Conservation (phyloP, 345 rosid genomes). For the Pistacia vera region DNA sequence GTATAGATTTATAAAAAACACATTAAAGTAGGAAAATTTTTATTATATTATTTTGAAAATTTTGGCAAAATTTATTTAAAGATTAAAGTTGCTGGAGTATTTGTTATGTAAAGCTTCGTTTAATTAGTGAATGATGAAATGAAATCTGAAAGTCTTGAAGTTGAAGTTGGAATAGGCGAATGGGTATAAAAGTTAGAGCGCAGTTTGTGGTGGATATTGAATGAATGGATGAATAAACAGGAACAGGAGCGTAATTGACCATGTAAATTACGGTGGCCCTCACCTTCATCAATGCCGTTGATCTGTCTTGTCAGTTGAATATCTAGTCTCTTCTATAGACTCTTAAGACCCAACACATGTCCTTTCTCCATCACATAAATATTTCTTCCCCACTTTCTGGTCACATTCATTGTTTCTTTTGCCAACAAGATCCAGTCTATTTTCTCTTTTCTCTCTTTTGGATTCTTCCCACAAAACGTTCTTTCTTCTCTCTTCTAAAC, state of each 20-base stretch:
- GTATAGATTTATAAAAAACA: too few species aligned
- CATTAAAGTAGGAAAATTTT: too few species aligned
- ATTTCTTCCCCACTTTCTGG: conserved; percentile 7
- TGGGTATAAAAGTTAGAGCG: background rate
- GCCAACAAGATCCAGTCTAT: background rate
- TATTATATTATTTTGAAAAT: too few species aligned
- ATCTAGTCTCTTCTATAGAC: background rate
- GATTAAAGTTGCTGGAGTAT: too few species aligned
- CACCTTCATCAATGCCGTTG: conserved; percentile 26
- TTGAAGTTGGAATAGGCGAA: background rate
- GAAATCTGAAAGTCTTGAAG: too few species aligned
- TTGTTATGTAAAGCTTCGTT: too few species aligned
- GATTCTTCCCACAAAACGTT: background rate
- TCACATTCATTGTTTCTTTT: background rate
- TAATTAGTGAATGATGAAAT: too few species aligned
- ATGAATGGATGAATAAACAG: background rate
- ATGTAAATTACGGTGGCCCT: background rate
- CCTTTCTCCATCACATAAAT: conserved; percentile 20
- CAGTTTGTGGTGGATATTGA: conserved; percentile 4
- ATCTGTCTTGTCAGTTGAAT: background rate
- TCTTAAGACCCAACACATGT: background rate
- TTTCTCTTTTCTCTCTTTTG: background rate
- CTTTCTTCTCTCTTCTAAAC: background rate
- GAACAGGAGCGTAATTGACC: too few species aligned
- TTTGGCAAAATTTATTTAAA: too few species aligned